Conservation (phyloP, 768 basidiomycete genomes). For the Asterophora parasitica region DNA sequence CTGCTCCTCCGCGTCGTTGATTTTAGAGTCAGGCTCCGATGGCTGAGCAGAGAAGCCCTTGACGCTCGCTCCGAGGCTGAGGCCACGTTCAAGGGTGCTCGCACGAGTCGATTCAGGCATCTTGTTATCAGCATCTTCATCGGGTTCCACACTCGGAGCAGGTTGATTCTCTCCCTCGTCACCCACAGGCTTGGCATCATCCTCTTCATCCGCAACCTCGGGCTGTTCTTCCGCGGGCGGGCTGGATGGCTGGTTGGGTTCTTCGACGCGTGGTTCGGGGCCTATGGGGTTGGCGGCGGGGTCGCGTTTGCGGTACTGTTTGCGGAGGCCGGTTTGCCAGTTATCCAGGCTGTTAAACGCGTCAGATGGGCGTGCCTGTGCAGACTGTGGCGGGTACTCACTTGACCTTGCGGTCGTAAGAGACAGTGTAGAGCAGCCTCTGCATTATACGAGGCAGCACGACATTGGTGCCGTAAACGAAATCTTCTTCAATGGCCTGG, state of each 20-base stretch:
- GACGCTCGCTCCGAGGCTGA: slow-evolving; percentile 15
- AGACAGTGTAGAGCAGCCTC: slow-evolving; percentile 65
- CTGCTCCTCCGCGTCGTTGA: slow-evolving; percentile 21
- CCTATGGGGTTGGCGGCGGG: slow-evolving; percentile 72
- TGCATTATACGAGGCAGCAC: slow-evolving; percentile 73
- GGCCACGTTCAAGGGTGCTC: slow-evolving; percentile 17
- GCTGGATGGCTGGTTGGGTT: slow-evolving; percentile 19
- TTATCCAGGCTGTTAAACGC: slow-evolving; percentile 51
- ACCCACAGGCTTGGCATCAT: not conserved
- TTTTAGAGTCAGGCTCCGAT: slow-evolving; percentile 14
- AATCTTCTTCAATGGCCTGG: slow-evolving; percentile 78
- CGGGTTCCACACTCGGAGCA: slow-evolving; percentile 4
- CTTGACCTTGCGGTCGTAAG: slow-evolving; percentile 70
- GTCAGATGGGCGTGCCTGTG: slow-evolving; percentile 12
- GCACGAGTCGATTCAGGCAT: slow-evolving; percentile 14
- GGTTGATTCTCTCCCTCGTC: slow-evolving; percentile 3
- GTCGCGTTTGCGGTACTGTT: slow-evolving; percentile 71
- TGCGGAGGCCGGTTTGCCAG: slow-evolving; percentile 75
- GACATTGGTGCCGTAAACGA: slow-evolving; percentile 51
- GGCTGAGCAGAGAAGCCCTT: slow-evolving; percentile 14
- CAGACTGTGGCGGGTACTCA: slow-evolving; percentile 3
- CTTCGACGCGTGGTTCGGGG: slow-evolving; percentile 39
- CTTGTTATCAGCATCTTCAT: slow-evolving; percentile 9
- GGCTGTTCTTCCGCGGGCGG: slow-evolving; percentile 21
- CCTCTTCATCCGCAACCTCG: slow-evolving; percentile 13